Evolutionary conservation across 495 filamentous ascomycete genomes (phyloP).

Genomic region (Alectoria sarmentosa): DNA sequence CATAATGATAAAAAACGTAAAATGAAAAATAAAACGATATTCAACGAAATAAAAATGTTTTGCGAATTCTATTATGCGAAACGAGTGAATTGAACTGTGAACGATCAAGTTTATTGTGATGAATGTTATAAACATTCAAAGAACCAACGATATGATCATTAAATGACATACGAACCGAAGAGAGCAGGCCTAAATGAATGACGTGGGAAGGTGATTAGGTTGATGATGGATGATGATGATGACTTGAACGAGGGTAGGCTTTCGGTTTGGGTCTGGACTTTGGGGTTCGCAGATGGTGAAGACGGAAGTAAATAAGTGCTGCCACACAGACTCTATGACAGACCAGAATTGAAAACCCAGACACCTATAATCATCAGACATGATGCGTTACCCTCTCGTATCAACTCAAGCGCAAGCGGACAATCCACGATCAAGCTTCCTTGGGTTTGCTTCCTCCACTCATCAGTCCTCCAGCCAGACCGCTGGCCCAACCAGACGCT

Average conservation of each 20-base stretch:
- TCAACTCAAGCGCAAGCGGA: background rate
- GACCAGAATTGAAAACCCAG: background rate
- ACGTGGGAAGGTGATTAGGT: background rate
- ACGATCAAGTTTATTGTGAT: too few relatives aligned
- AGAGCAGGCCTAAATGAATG: background rate
- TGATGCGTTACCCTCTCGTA: background rate
- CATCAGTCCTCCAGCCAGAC: constrained; percentile 10
- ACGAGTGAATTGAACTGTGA: too few relatives aligned
- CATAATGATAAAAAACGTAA: too few relatives aligned
- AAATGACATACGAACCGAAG: background rate
- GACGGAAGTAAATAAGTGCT: background rate
- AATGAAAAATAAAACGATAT: too few relatives aligned
- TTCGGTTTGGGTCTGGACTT: background rate
- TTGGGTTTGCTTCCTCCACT: constrained; percentile 10
- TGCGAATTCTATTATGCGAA: too few relatives aligned
- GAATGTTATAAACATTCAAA: too few relatives aligned
- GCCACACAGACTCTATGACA: background rate
- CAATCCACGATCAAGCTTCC: background rate
- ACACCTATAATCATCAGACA: background rate
- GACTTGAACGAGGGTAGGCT: background rate
- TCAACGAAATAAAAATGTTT: too few relatives aligned
- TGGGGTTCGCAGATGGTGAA: background rate
- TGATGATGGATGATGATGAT: background rate
- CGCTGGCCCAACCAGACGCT: constrained; percentile 11
- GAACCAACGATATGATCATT: too few relatives aligned